These are phyloP conservation scores for Chamaecyparis obtusa DNA, from an alignment of 75 land plant species.

Conservation along the genomic window DNA sequence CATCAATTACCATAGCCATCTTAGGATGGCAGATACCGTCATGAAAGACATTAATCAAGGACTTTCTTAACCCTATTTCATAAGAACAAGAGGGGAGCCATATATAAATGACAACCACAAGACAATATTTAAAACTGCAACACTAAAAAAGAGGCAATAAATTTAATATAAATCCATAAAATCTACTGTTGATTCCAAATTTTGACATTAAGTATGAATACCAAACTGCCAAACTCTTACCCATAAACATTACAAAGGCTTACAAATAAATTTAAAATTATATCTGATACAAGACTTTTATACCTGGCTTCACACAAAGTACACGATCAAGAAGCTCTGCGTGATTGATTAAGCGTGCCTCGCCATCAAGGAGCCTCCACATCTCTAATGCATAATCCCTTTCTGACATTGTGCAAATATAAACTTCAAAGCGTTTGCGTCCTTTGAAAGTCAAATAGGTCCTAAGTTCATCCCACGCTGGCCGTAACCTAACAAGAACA, in stretches of 20 bases:
- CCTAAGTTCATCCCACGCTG: constrained; percentile 55
- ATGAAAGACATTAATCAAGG: constrained; percentile 41
- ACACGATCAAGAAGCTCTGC: constrained; percentile 45
- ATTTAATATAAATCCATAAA: neutral
- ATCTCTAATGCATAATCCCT: constrained; percentile 61
- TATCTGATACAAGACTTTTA: neutral
- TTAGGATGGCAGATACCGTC: constrained; percentile 50
- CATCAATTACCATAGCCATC: constrained; percentile 62
- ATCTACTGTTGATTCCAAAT: too few species aligned
- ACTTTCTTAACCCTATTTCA: constrained; percentile 36
- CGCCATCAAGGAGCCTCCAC: constrained; percentile 65
- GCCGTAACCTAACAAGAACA: constrained; percentile 54
- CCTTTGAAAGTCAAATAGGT: constrained; percentile 46
- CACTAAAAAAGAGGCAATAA: neutral
- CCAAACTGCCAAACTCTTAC: too few species aligned
- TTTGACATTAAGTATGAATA: neutral
- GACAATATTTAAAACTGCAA: neutral
- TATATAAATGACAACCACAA: constrained; percentile 1
- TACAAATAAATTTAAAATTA: neutral
- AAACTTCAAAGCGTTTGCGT: constrained; percentile 57
- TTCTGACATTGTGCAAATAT: constrained; percentile 58
- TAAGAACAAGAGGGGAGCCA: neutral
- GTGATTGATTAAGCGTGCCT: constrained; percentile 39
- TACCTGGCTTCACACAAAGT: constrained; percentile 55
- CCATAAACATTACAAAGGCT: neutral